A percentile compares a stretch with the other conserved stretches of the same genome.
These are phyloP conservation scores for Saccharomyces eubayanus DNA, from an alignment of 805 yeast genomes.

Conservation along the genomic window DNA sequence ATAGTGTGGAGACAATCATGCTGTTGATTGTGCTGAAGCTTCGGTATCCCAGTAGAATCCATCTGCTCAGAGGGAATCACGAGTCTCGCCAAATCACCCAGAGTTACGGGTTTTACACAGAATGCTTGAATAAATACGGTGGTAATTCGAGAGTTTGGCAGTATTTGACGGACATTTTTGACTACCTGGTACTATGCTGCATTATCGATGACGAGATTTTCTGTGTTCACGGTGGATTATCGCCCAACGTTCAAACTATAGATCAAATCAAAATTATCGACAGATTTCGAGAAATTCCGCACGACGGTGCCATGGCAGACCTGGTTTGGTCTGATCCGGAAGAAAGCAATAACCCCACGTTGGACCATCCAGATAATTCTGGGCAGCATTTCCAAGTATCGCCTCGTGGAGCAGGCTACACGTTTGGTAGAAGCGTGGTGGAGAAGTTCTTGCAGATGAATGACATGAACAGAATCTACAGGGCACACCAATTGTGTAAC, in stretches of 20 bases:
- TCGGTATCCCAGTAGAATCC: slow-evolving; percentile 78
- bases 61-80: slow-evolving; percentile 86
- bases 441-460: slow-evolving; percentile 76
- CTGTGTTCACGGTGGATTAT: slow-evolving; percentile 94
- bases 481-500: slow-evolving; percentile 96
- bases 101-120: slow-evolving; percentile 93
- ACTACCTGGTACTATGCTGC: slow-evolving; percentile 79
- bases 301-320: slow-evolving; percentile 99
- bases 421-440: slow-evolving; percentile 87
- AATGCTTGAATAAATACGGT: slow-evolving; percentile 85
- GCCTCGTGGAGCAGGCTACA: slow-evolving; percentile 97
- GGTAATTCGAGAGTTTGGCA: slow-evolving; percentile 69
- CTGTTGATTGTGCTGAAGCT: slow-evolving; percentile 73
- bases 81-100: slow-evolving; percentile 96
- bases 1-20: slow-evolving; percentile 86
- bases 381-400: slow-evolving; percentile 67
- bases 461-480: slow-evolving; percentile 65
- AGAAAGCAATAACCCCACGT: slow-evolving; percentile 40
- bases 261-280: slow-evolving; percentile 89
- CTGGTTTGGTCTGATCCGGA: slow-evolving; percentile 98
- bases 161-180: slow-evolving; percentile 86
- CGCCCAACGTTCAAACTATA: slow-evolving; percentile 89
- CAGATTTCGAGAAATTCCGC: slow-evolving; percentile 90
- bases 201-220: slow-evolving; percentile 84
- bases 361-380: slow-evolving; percentile 25